Percentiles rank a stretch among this genome's conserved stretches.
These are phyloP conservation scores for Trichoderma cornu-damae DNA, from an alignment of 2,329 filamentous ascomycete species.

Conservation along the genomic window DNA sequence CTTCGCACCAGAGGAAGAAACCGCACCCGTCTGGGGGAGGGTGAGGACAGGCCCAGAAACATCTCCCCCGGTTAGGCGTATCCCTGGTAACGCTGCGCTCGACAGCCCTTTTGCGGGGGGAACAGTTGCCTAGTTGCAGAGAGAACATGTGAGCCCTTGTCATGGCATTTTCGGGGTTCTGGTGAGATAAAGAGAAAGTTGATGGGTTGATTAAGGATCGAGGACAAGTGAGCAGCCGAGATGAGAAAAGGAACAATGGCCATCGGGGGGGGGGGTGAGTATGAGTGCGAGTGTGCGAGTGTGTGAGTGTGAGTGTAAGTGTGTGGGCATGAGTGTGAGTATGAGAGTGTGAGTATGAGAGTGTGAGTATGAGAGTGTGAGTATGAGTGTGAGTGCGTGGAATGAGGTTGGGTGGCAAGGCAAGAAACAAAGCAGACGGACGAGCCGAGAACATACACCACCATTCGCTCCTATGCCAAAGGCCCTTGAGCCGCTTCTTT, in stretches of 20 bases:
- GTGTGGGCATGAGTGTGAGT: not conserved
- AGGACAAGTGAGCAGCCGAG: not conserved
- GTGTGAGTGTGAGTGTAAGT: too few species aligned
- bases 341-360: too few species aligned
- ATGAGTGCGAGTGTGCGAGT: too few species aligned
- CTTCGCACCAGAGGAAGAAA: slow-evolving; percentile 45
- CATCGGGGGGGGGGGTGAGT: too few species aligned
- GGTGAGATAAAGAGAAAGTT: too few species aligned
- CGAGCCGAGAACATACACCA: slow-evolving; percentile 33
- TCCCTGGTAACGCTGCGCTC: slow-evolving; percentile 37
- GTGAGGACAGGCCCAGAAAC: slow-evolving; percentile 40
- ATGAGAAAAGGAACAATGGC: slow-evolving; percentile 12
- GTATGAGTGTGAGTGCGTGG: too few species aligned
- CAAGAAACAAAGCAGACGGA: not conserved
- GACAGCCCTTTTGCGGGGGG: slow-evolving; percentile 35
- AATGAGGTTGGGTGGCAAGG: not conserved
- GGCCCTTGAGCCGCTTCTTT: slow-evolving; percentile 33
- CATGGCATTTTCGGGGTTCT: too few species aligned
- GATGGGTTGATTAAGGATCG: too few species aligned
- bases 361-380: too few species aligned
- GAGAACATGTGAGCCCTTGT: not conserved
- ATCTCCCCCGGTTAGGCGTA: slow-evolving; percentile 37
- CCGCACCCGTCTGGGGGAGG: slow-evolving; percentile 31
- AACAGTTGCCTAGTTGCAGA: slow-evolving; percentile 37
- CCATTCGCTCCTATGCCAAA: slow-evolving; percentile 33